Base-by-base conservation (phyloP, 225 moss, liverwort and hornwort species). In the Pseudisothecium myosuroides region DNA sequence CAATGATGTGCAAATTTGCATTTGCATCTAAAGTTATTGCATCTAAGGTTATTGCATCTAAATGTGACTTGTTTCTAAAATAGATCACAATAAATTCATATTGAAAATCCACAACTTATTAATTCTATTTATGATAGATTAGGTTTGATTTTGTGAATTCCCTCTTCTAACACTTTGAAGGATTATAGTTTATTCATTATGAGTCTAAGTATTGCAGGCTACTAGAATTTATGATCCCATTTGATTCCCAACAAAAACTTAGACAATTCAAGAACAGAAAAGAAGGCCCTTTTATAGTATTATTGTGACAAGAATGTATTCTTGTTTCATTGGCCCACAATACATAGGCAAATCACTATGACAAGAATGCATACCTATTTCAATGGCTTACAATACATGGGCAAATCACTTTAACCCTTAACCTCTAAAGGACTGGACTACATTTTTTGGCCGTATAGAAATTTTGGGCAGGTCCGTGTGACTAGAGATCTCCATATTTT, bases 11-110 rank as follows among this genome's bases (percentile, higher is more conserved):
- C 2, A 52, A 1, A 13, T 52, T 76, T 12, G 0, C 22, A 36
- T 34, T 52, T 52, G 36, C 1, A 8, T 4, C 14, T 5, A 23
- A 24, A 10, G 9, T 77, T 55, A 37, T 0, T 8, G 0, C 77
- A 78, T 4, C 14, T 5, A 23, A 24, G 16, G 9, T 77, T 55
- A 37, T 0, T 8, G 0, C 77, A 78, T 24, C 2, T 22, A 16
- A 8, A 55, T 24, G 16, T 6, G 1, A 55, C 24, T 55, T 77
- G 2, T 13, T 37, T 55, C 10, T 6, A 55, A 55, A 23, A 37
- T 16, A 55, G 4, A 26, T 16, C 0, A 24, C 0, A 55, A 26
- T 1, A 36, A 23, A 23, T 55, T n/a, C 26, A 37, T 26, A 1
- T 15, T 37, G 5, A 23, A 16, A 78, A n/a, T 4, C 10, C 37